Evolutionary conservation across 2,329 filamentous ascomycete genomes (phyloP).

Genomic region (Clarireedia monteithiana): DNA sequence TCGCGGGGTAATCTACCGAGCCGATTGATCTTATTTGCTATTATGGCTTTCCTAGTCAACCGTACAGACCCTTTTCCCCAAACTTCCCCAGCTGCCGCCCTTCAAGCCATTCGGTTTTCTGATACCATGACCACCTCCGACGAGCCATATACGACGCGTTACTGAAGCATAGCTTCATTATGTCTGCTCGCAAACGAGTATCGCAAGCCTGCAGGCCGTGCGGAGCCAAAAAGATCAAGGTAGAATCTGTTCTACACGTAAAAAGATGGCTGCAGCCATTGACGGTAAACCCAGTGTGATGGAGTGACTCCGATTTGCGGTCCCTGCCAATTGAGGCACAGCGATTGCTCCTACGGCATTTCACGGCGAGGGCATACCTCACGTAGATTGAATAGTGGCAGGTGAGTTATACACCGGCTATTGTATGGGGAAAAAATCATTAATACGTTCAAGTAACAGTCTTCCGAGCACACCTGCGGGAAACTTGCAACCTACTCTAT

Average conservation of each 20-base stretch:
- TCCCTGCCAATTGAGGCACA: constrained; percentile 18
- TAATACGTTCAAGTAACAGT: neutral
- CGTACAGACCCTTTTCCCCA: too few relatives aligned
- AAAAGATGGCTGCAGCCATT: neutral
- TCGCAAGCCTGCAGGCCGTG: constrained; percentile 26
- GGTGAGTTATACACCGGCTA: constrained; percentile 11
- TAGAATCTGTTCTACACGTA: neutral
- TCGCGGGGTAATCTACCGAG: too few relatives aligned
- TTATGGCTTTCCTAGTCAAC: too few relatives aligned
- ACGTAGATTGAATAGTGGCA: constrained; percentile 4
- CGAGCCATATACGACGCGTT: neutral
- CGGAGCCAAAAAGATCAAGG: constrained; percentile 25
- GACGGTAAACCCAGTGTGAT: constrained; percentile 21
- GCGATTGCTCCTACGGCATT: constrained; percentile 24
- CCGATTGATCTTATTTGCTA: too few relatives aligned
- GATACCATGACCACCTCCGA: too few relatives aligned
- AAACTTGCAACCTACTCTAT: neutral
- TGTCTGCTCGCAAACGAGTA: constrained; percentile 21
- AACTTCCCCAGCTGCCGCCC: too few relatives aligned
- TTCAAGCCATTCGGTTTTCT: too few relatives aligned
- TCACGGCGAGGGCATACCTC: constrained; percentile 19
- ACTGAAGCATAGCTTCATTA: neutral
- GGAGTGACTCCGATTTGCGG: constrained; percentile 21
- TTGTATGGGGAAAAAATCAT: neutral
- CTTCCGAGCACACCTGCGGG: neutral